Evolutionary conservation across 805 yeast species (phyloP).

Genomic region (Myxozyma kluyveri): DNA sequence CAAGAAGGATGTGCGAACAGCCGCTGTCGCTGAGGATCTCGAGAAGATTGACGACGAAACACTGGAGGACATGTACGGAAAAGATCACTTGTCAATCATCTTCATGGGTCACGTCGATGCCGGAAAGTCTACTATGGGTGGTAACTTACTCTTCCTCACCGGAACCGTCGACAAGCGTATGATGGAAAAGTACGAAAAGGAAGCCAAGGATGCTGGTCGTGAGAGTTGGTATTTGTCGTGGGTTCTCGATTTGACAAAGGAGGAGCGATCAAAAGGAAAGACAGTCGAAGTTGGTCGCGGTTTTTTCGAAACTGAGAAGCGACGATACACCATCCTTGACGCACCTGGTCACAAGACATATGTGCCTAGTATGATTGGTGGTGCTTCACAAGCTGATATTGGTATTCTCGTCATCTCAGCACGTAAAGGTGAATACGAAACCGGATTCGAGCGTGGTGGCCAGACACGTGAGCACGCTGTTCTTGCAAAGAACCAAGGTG

Average conservation of each 20-base stretch:
- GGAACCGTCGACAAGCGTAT: constrained; percentile 99
- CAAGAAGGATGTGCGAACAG: constrained; percentile 33
- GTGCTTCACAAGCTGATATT: constrained; percentile 99
- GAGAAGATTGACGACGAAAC: constrained; percentile 85
- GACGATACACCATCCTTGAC: constrained; percentile 96
- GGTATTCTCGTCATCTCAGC: constrained; percentile 97
- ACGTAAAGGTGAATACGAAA: constrained; percentile 98
- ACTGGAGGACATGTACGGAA: constrained; percentile 90
- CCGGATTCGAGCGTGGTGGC: constrained; percentile 98
- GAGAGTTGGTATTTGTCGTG: constrained; percentile 99
- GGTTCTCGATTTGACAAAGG: constrained; percentile 99
- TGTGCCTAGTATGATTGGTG: constrained; percentile 99
- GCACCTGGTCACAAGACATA: constrained; percentile 99
- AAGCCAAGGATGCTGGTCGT: constrained; percentile 98
- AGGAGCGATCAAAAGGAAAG: constrained; percentile 98
- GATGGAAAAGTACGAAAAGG: constrained; percentile 95
- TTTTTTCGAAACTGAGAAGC: constrained; percentile 93
- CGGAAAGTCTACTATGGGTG: constrained; percentile 99
- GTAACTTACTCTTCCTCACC: constrained; percentile 86
- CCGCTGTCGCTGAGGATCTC: constrained; percentile 65
- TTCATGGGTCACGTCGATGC: constrained; percentile 99
- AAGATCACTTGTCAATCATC: constrained; percentile 93
- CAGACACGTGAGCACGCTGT: constrained; percentile 98
- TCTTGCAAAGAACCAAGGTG: constrained; percentile 97
- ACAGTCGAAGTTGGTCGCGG: constrained; percentile 99